Evolutionary conservation across 345 rosid species (phyloP), one percentile per base, ranked within the genome.

Genomic region (Hypericum perforatum): DNA sequence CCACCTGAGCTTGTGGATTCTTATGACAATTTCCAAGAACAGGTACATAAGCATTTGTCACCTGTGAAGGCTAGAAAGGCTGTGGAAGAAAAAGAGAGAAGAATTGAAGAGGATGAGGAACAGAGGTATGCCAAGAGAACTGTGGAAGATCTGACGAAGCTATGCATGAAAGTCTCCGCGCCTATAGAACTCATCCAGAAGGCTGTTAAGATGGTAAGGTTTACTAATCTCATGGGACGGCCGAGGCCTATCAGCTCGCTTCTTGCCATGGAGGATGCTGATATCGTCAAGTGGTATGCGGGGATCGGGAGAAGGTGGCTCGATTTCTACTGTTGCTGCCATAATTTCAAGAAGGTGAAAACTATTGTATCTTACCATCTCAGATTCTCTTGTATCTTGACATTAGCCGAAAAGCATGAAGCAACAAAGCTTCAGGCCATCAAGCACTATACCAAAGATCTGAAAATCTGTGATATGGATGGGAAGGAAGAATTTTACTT

Each of bases 251-350:
- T 91, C 58, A 65, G 59, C 61, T 67, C 76, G 49, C 95, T 87
- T 8, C 14, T 72, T 49, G 77, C 73, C 55, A 73, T 91, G 6
- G 96, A 91, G 58, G 98, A 91, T 69, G 71, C 84, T 9, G 92
- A 85, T 69, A 91, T 87, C 52, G 67, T 91, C 69, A 91, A 82
- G 68, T 91, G 98, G 98, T 87, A 85, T 67, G 82, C 95, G 5
- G 96, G 98, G 49, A 66, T 91, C 39, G 98, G 95, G 47, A 71
- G 80, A 66, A 80, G 74, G 71, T 91, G 98, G 98, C 95, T 91
- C 39, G 86, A 87, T 43, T 85, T 76, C 75, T 91, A 84, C 74
- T 84, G 96, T 47, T 87, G 92, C 63, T 87, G 96, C 76, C 96
- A 91, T 72, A 91, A 87, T 72, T 81, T 70, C 61, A 82, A 78